Conservation (phyloP, 179 eudicot species). For the Silene vulgaris region DNA sequence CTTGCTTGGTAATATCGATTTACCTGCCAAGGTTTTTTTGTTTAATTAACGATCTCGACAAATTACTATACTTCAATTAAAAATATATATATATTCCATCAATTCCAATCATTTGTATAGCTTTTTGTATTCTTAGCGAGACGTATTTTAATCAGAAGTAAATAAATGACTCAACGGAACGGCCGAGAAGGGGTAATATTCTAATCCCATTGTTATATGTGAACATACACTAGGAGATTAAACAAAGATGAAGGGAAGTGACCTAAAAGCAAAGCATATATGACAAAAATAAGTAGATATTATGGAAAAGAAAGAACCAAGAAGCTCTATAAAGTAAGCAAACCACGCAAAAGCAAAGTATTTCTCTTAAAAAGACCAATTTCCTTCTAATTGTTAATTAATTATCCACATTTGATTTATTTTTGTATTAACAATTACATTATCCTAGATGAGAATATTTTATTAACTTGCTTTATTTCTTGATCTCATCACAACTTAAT, state of each 20-base stretch:
- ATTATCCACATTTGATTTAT: neutral
- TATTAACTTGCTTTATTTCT: neutral
- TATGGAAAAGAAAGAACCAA: neutral
- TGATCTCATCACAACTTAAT: conserved; percentile 7
- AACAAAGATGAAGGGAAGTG: conserved; percentile 15
- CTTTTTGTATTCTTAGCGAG: neutral
- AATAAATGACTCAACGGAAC: no score
- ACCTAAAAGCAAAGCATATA: conserved; percentile 23
- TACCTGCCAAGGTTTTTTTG: conserved; percentile 34
- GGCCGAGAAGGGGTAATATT: no score
- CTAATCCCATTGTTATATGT: neutral
- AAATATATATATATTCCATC: no score
- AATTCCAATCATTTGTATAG: no score
- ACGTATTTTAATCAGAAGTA: no score
- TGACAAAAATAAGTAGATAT: neutral
- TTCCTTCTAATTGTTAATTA: neutral
- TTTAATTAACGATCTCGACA: no score
- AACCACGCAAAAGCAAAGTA: conserved; percentile 30
- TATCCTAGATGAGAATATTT: neutral
- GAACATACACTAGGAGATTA: neutral
- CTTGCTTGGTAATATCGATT: conserved; percentile 80
- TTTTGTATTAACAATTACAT: neutral
- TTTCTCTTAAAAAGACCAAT: conserved; percentile 14
- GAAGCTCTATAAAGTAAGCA: conserved; percentile 25
- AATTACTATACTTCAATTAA: no score